Conservation (phyloP, 169 alveolate genomes). For the Cyclospora cayetanensis region DNA sequence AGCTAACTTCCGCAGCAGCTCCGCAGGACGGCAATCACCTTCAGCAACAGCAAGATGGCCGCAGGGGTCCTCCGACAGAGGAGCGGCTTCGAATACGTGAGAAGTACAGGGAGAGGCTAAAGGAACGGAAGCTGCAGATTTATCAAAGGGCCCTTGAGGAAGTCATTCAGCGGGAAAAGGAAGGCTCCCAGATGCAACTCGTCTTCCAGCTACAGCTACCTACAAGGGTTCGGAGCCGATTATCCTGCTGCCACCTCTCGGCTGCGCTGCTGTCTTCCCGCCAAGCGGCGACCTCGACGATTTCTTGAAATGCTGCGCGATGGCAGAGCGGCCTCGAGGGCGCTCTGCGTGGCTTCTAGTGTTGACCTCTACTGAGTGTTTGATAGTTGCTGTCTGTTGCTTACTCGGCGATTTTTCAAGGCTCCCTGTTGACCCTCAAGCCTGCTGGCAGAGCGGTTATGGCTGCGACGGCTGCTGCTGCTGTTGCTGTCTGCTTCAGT, state of each 20-base stretch:
- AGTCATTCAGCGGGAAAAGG: conserved; percentile 9
- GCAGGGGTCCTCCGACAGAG: background rate
- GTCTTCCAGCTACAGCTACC: conserved; percentile 4
- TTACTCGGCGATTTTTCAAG: background rate
- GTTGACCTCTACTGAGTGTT: no score
- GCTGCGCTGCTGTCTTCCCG: background rate
- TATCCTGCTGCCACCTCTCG: background rate
- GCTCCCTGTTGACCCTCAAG: background rate
- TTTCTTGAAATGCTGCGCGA: background rate
- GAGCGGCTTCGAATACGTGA: conserved; percentile 13
- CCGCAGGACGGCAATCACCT: no score
- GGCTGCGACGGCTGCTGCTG: no score
- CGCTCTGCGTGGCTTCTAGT: background rate
- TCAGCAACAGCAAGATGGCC: background rate
- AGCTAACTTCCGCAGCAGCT: no score
- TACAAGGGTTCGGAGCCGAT: background rate
- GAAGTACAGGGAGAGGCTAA: background rate
- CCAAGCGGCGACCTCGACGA: background rate
- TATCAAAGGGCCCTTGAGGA: conserved; percentile 58
- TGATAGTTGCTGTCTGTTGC: no score
- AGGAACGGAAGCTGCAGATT: conserved; percentile 18
- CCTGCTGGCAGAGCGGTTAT: no score
- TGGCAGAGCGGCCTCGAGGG: background rate
- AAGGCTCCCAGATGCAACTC: background rate
- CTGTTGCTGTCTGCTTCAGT: no score